phyloP scores from a whole-genome alignment of 805 yeast species.

The Pichia thaimueangensis region DNA sequence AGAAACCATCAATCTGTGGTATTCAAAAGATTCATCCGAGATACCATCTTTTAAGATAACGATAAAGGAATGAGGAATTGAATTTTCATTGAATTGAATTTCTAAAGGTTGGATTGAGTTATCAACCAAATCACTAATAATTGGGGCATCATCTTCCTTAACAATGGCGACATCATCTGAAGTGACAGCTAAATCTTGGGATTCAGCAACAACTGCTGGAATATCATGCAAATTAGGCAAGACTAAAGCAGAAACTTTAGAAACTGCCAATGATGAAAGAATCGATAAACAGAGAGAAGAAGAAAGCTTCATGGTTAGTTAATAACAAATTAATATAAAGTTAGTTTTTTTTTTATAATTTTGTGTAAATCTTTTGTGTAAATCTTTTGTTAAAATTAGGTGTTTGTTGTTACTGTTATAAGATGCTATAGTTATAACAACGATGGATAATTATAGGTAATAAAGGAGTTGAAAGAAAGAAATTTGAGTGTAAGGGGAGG shows the following conservation, averaged over 20 bases:
- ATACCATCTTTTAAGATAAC: constrained; percentile 71
- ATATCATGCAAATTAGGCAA: constrained; percentile 16
- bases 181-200: constrained; percentile 29
- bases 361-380: too few species aligned
- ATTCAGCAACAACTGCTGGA: constrained; percentile 9
- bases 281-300: constrained; percentile 13
- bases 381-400: too few species aligned
- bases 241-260: constrained; percentile 17
- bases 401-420: neutral
- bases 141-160: constrained; percentile 10
- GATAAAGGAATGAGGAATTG: constrained; percentile 73
- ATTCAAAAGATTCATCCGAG: constrained; percentile 43
- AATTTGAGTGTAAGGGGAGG: constrained; percentile 3
- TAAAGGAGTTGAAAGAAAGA: neutral
- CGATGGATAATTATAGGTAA: neutral
- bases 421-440: neutral
- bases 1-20: constrained; percentile 65
- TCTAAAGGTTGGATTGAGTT: constrained; percentile 35
- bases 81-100: constrained; percentile 39
- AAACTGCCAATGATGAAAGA: constrained; percentile 14
- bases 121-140: constrained; percentile 11
- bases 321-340: too few species aligned
- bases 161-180: neutral
- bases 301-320: constrained; percentile 15
- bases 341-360: too few species aligned